These are phyloP conservation scores for Penicillium herquei DNA, from an alignment of 495 filamentous ascomycete genomes.

Conservation along the genomic window DNA sequence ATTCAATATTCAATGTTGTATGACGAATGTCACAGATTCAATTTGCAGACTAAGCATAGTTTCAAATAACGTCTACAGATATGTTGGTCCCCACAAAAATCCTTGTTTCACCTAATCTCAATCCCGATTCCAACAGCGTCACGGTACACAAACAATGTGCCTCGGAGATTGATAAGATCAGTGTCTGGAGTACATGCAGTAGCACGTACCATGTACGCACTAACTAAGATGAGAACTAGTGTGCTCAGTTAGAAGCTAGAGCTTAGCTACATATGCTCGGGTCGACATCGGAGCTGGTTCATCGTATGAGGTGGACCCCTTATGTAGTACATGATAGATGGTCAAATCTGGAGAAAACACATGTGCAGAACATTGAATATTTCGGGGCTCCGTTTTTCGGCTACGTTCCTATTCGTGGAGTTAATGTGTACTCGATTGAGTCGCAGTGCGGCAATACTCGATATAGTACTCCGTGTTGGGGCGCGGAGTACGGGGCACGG, in stretches of 20 bases:
- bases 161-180: conserved; percentile 19
- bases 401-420: background rate
- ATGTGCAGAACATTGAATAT: background rate
- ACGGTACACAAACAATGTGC: background rate
- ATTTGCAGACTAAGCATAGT: too few species aligned
- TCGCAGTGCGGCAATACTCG: too few species aligned
- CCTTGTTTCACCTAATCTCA: background rate
- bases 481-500: too few species aligned
- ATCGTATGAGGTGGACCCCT: background rate
- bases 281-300: background rate
- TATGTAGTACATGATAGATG: too few species aligned
- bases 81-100: background rate
- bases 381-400: conserved; percentile 1
- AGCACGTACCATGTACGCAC: conserved; percentile 3
- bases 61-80: too few species aligned
- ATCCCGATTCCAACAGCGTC: background rate
- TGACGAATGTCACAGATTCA: too few species aligned
- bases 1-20: too few species aligned
- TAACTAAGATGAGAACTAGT: background rate
- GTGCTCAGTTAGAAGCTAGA: background rate
- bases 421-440: background rate
- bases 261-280: background rate
- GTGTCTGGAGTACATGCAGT: background rate
- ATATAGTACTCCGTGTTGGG: too few species aligned
- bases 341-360: background rate